phyloP scores from a whole-genome alignment of 2,329 filamentous ascomycete species.

The Cladosporium colombiae region DNA sequence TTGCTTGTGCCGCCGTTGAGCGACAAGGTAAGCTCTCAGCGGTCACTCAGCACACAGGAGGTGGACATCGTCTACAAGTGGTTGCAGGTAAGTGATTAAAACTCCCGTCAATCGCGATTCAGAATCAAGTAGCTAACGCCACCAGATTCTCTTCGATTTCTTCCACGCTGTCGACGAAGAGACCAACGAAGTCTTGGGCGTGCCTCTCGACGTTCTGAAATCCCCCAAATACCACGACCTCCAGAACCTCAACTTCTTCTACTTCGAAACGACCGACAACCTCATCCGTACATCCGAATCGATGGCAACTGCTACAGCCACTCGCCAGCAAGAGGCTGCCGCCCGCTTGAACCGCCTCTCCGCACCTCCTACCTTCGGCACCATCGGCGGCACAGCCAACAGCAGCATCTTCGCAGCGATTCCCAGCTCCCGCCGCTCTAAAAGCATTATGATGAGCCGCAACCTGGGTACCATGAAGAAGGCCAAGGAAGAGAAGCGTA shows the following conservation, averaged over 20 bases:
- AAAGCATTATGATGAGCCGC: constrained; percentile 82
- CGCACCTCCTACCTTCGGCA: constrained; percentile 55
- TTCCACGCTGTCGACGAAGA: constrained; percentile 92
- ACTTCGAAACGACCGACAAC: constrained; percentile 88
- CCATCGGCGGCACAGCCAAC: constrained; percentile 42
- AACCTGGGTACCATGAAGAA: constrained; percentile 96
- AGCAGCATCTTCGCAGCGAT: constrained; percentile 62
- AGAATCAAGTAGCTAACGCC: constrained; percentile 6
- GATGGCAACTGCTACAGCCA: constrained; percentile 85
- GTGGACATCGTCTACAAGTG: constrained; percentile 94
- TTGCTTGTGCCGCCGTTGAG: constrained; percentile 90
- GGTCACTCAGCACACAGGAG: constrained; percentile 80
- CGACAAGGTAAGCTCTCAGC: constrained; percentile 87
- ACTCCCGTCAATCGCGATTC: background rate
- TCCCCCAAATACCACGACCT: constrained; percentile 98
- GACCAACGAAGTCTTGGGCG: constrained; percentile 78
- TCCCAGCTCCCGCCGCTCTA: constrained; percentile 47
- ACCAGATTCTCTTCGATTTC: constrained; percentile 76
- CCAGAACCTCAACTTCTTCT: constrained; percentile 96
- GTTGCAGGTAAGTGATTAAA: constrained; percentile 59
- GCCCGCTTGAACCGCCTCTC: constrained; percentile 64
- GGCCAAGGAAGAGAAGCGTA: constrained; percentile 92
- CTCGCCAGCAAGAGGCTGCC: constrained; percentile 64
- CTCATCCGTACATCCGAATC: constrained; percentile 93
- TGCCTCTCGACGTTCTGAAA: constrained; percentile 87